A percentile compares a stretch with the other conserved stretches of the same genome.
Conservation (phyloP, 2,329 filamentous ascomycete species). For the Fusarium setosum region DNA sequence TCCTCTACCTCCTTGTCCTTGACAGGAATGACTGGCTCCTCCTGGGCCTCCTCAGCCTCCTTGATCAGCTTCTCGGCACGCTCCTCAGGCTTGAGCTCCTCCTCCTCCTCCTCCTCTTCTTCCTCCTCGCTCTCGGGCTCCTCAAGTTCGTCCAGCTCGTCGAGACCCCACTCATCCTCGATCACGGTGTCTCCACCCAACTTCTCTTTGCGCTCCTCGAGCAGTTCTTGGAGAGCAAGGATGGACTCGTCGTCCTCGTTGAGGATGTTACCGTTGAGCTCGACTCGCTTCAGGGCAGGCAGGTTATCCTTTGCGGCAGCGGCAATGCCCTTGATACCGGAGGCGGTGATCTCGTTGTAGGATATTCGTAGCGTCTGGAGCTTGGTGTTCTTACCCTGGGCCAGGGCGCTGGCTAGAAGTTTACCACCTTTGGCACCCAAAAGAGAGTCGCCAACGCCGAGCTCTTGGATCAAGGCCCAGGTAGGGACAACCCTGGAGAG, state of each 20-base stretch:
- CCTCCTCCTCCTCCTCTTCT: constrained; percentile 76
- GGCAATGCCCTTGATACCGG: constrained; percentile 78
- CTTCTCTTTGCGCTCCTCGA: constrained; percentile 83
- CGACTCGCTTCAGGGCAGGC: constrained; percentile 83
- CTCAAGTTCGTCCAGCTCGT: constrained; percentile 87
- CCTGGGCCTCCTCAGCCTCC: constrained; percentile 77
- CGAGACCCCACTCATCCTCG: constrained; percentile 87
- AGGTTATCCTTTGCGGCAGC: constrained; percentile 75
- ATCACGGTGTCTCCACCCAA: constrained; percentile 72
- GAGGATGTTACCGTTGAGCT: constrained; percentile 97
- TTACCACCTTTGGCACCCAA: constrained; percentile 82
- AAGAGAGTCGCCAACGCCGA: constrained; percentile 90
- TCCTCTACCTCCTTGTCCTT: constrained; percentile 85
- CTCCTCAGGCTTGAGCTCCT: constrained; percentile 68
- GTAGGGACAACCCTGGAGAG: constrained; percentile 78
- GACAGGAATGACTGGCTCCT: constrained; percentile 76
- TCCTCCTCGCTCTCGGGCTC: constrained; percentile 78
- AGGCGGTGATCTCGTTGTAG: constrained; percentile 91
- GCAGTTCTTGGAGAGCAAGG: constrained; percentile 73
- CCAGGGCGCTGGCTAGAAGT: constrained; percentile 78
- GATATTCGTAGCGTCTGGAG: constrained; percentile 86
- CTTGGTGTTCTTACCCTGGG: constrained; percentile 79
- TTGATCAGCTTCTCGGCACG: constrained; percentile 76
- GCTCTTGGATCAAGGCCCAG: constrained; percentile 82
- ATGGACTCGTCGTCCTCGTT: constrained; percentile 84